Percentiles rank a stretch among this genome's conserved stretches.
phyloP scores from a whole-genome alignment of 495 filamentous ascomycete species.

The Chaetomium fimeti region DNA sequence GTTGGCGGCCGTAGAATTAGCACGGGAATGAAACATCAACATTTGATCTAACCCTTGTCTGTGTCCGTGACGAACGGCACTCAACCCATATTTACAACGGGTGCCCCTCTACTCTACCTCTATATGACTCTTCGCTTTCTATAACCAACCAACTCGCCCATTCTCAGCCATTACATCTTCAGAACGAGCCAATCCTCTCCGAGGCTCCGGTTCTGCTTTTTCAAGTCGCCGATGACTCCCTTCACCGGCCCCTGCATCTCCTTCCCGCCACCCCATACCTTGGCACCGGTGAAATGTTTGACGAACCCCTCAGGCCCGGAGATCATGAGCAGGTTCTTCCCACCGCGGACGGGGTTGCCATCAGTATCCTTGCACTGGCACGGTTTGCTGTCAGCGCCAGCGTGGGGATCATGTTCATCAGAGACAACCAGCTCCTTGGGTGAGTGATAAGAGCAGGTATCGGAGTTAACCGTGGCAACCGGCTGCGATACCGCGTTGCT shows the following conservation, averaged over 20 bases:
- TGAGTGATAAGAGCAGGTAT: slow-evolving; percentile 14
- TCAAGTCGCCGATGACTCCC: slow-evolving; percentile 42
- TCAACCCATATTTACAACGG: not conserved
- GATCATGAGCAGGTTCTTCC: slow-evolving; percentile 66
- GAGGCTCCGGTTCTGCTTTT: slow-evolving; percentile 22
- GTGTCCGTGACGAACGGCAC: not conserved
- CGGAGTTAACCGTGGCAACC: not conserved
- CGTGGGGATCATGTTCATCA: slow-evolving; percentile 1
- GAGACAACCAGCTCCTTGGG: slow-evolving; percentile 8
- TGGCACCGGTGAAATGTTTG: slow-evolving; percentile 70
- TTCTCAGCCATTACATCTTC: slow-evolving; percentile 43
- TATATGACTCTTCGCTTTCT: not conserved
- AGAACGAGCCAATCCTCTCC: slow-evolving; percentile 49
- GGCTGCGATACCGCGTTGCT: not conserved
- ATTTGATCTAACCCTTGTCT: not conserved
- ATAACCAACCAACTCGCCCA: not conserved
- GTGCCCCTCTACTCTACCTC: not conserved
- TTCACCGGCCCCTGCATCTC: slow-evolving; percentile 65
- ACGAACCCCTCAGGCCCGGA: slow-evolving; percentile 93
- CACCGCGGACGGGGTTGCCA: slow-evolving; percentile 8
- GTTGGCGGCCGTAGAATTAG: slow-evolving; percentile 15
- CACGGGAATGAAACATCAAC: slow-evolving; percentile 13
- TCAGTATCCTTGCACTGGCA: slow-evolving; percentile 10
- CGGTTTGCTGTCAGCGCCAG: not conserved
- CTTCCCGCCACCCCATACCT: slow-evolving; percentile 65